Conservation (phyloP, 306 rosid species). For the Fragaria ananassa region DNA sequence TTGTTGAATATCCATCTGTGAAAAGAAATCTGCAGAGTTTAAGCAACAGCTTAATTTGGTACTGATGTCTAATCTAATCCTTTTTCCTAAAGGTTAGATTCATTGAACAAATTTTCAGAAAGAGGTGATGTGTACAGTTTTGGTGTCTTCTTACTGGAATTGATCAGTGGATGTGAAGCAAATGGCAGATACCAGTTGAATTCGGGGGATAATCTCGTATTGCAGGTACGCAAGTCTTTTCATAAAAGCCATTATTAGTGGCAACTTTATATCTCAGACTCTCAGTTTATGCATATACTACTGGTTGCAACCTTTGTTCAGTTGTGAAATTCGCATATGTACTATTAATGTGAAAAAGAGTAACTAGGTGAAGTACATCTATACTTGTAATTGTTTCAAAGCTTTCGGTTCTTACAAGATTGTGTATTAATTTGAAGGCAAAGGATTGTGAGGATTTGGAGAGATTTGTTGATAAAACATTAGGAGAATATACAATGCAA, state of each 20-base stretch:
- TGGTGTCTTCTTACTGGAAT: conserved; percentile 71
- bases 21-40: background rate
- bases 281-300: background rate
- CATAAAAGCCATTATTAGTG: background rate
- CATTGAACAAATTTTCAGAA: conserved; percentile 39
- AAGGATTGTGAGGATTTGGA: conserved; percentile 30
- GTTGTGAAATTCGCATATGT: background rate
- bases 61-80: conserved; percentile 1
- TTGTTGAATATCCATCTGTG: background rate
- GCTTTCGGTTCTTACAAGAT: conserved; percentile 1
- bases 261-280: background rate
- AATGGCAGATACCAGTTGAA: conserved; percentile 30
- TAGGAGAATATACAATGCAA: conserved; percentile 29
- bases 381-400: background rate
- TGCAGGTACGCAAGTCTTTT: conserved; percentile 39
- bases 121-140: conserved; percentile 65
- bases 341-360: background rate
- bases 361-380: background rate
- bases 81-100: conserved; percentile 46
- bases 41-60: background rate
- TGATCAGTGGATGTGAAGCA: conserved; percentile 61
- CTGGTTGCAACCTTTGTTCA: background rate
- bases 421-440: conserved; percentile 33
- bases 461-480: conserved; percentile 39
- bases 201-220: conserved; percentile 35